Percentiles rank a stretch among this genome's conserved stretches.
Conservation (phyloP, 2,329 filamentous ascomycete genomes). For the Penicillium sp. region DNA sequence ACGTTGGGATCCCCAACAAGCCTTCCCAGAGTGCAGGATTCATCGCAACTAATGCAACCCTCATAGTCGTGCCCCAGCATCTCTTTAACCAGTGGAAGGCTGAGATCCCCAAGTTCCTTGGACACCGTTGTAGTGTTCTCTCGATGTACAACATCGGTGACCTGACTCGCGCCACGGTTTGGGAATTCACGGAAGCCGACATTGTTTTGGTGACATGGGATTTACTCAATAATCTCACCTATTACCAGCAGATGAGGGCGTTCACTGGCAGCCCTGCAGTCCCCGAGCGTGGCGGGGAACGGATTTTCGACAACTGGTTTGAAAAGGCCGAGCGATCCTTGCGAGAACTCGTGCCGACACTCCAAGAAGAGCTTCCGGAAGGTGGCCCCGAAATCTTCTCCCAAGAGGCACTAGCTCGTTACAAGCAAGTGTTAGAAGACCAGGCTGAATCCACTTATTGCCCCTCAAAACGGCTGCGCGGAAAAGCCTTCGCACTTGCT, state of each 20-base stretch:
- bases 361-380: conserved; percentile 31
- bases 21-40: conserved; percentile 16
- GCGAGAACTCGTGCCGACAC: conserved; percentile 39
- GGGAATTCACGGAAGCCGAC: conserved; percentile 48
- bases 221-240: conserved; percentile 48
- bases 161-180: conserved; percentile 45
- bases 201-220: conserved; percentile 57
- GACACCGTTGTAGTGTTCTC: background rate
- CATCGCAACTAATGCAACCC: conserved; percentile 54
- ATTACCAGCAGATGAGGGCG: conserved; percentile 50
- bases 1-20: conserved; percentile 7
- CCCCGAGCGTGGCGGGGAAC: conserved; percentile 37
- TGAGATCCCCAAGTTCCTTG: conserved; percentile 55
- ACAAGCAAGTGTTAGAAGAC: conserved; percentile 35
- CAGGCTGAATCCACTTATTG: conserved; percentile 40
- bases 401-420: conserved; percentile 29
- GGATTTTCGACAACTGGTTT: conserved; percentile 57
- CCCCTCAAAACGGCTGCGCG: conserved; percentile 19
- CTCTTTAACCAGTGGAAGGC: conserved; percentile 58
- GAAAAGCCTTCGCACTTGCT: conserved; percentile 2
- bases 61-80: conserved; percentile 58
- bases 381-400: conserved; percentile 7
- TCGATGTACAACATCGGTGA: conserved; percentile 46
- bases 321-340: conserved; percentile 44
- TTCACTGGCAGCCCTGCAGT: conserved; percentile 51